These are phyloP conservation scores for Raffaelea ambrosiae DNA, from an alignment of 2,329 filamentous ascomycete genomes.

Conservation along the genomic window DNA sequence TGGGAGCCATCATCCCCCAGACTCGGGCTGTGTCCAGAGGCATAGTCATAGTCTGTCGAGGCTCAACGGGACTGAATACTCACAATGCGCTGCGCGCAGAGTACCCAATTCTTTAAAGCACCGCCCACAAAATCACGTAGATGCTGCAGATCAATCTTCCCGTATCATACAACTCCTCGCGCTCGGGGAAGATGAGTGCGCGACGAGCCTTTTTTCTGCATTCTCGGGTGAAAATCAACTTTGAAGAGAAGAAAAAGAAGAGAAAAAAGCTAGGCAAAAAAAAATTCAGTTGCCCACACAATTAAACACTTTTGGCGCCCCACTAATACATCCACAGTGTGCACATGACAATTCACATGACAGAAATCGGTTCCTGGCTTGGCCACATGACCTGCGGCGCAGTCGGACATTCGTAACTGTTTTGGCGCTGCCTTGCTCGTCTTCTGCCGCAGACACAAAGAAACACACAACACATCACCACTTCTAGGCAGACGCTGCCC, in stretches of 20 bases:
- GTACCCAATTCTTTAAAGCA: constrained; percentile 58
- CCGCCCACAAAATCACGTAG: constrained; percentile 23
- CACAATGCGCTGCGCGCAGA: constrained; percentile 31
- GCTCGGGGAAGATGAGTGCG: constrained; percentile 14
- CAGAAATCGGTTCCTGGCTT: not conserved
- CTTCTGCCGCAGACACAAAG: no score
- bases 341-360: not conserved
- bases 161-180: constrained; percentile 48
- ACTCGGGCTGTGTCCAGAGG: no score
- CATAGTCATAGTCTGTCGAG: constrained; percentile 36
- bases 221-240: constrained; percentile 45
- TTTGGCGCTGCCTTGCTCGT: not conserved
- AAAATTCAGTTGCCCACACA: not conserved
- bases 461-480: no score
- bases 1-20: no score
- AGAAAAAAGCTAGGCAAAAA: constrained; percentile 18
- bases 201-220: constrained; percentile 47
- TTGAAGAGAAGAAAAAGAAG: constrained; percentile 34
- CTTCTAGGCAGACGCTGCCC: no score
- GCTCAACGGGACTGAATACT: constrained; percentile 56
- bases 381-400: not conserved
- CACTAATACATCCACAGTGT: not conserved
- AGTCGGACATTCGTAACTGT: not conserved
- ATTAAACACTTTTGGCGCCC: not conserved
- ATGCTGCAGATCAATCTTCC: constrained; percentile 39